Evolutionary conservation across 768 basidiomycete genomes (phyloP), one percentile per base, ranked within the genome.

Genomic region (Suillus variegatus): DNA sequence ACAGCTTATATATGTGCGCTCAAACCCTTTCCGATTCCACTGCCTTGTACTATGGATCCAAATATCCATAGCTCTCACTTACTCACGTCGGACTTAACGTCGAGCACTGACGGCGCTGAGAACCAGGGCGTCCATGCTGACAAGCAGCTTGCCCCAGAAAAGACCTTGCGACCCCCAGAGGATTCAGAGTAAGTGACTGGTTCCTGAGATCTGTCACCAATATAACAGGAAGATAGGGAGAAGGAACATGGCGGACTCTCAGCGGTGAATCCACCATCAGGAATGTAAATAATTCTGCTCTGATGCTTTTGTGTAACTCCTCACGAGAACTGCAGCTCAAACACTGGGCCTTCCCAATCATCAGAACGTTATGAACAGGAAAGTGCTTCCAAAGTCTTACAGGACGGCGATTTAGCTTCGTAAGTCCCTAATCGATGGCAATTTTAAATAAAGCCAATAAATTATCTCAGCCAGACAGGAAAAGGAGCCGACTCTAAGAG

Each of bases 71-170:
- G 36, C 36, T 38, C 46, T 41, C 13, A 20, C 44, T 20, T 18
- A 18, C 18, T 44, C 43, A 46, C 10, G 44, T 46, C 8, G 20
- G 9, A 46, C 32, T 32, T 1, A 20, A 8, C 9, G 4, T 46
- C 44, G 2, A 9, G 44, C 20, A 46, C 7, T 18, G 20, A 9
- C 8, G 20, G 18, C 4, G 20, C 44, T 8, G 20, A 46, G 44
- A 20, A 46, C 18, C 8, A 46, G 44, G 6, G 89, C 82, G 64
- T 87, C 88, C 4, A 49, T 6, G 22, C 10, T 5, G 12, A 49
- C 12, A 5, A 49, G n/a, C 47, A 49, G 47, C n/a, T 5, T 49
- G 3, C 10, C 5, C 10, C 47, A 4, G 47, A 49, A 2, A 10
- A 49, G n/a, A 49, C 47, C 3, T 4, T 6, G 3, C 12, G 12